phyloP scores from a whole-genome alignment of 257 asterid species.

The Solanum ossicruentum region DNA sequence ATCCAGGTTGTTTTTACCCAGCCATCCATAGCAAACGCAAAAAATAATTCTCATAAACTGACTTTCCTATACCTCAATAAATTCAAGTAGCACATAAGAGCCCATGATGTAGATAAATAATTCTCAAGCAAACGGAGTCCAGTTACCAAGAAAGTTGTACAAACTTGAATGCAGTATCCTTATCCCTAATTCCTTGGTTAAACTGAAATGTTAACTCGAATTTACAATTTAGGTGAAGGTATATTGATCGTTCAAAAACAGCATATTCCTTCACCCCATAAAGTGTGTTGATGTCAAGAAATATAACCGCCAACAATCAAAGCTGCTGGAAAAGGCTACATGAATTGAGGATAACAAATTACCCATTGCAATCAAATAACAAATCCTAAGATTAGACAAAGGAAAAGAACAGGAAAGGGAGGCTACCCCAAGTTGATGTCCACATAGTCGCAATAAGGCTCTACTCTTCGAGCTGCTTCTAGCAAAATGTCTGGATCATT shows the following conservation, averaged over 20 bases:
- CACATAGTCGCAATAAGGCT: conserved; percentile 72
- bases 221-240: not conserved
- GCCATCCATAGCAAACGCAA: not conserved
- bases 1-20: not conserved
- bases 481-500: conserved; percentile 80
- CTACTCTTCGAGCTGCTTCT: conserved; percentile 83
- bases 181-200: not conserved
- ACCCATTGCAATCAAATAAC: not conserved
- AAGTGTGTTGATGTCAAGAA: not conserved
- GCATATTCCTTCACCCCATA: not conserved
- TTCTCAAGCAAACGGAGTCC: not conserved
- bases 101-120: not conserved
- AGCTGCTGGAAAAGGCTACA: not conserved
- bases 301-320: not conserved
- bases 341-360: not conserved
- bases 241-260: not conserved
- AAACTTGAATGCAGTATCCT: not conserved
- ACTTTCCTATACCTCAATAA: not conserved
- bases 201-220: not conserved
- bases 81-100: not conserved
- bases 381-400: not conserved
- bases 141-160: not conserved
- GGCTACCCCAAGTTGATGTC: conserved; percentile 89
- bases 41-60: not conserved
- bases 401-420: not conserved